Evolutionary conservation across 345 rosid genomes (phyloP), one percentile per base, ranked within the genome.

Genomic region (Eucalyptus erythrocorys): DNA sequence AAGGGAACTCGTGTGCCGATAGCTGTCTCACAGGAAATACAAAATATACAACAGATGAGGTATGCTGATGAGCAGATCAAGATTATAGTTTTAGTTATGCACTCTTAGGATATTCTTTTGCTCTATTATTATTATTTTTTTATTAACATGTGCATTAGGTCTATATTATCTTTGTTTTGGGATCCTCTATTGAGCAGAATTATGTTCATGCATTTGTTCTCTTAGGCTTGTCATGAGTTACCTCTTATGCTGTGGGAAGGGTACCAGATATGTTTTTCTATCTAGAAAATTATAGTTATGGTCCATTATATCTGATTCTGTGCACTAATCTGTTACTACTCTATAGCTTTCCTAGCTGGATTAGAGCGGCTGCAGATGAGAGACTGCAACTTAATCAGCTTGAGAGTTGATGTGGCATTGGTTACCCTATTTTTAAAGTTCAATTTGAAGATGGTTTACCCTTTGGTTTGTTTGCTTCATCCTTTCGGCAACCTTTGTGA

Each of bases 1-100:
- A 94, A 92, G 94, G 92, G 90, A 91, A 90, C 86, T 92, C 93
- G 22, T 90, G 87, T 19, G 90, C 87, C 82, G 93, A 92, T 88
- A 89, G 80, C 88, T 86, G 89, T 89, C 89, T 93, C 30, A 89
- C 91, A 53, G 85, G 90, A 49, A 43, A 91, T 59, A 49, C 89
- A 71, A 95, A 93, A 43, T 90, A 88, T 86, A 91, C 89, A 87
- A 85, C 90, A 68, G 95, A 96, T 88, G 94, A 95, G 98, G 99
- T 97, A 92, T 86, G 66, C 42, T 57, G 86, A 68, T 87, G 49
- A 86, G 85, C 34, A 81, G 55, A n/a, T 87, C 80, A 86, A 49
- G 42, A 79, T 32, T 22, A 64, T 27, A 64, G 45, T 71, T 19
- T 68, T 19, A 34, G 45, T 71, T 24, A 10, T n/a, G 42, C 87